Percentiles rank a stretch among this genome's conserved stretches.
Evolutionary conservation across 1,284 basidiomycete species (phyloP).

Genomic region (Peniophora sp.): DNA sequence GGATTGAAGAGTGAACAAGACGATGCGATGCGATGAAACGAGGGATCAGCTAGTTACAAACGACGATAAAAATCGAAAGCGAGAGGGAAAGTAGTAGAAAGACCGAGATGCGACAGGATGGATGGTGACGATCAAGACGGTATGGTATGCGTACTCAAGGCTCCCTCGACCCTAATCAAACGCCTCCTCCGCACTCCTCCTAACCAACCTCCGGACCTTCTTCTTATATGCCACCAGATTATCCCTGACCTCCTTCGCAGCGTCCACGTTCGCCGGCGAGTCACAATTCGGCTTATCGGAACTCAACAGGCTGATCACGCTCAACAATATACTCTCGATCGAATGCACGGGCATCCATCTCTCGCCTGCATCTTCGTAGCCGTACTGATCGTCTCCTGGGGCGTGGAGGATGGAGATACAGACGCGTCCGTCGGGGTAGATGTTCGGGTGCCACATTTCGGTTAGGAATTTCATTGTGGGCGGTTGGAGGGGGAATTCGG

Average conservation of each 20-base stretch:
- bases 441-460: constrained; percentile 99
- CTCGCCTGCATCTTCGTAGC: constrained; percentile 96
- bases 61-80: too few species aligned
- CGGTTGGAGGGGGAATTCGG: constrained; percentile 86
- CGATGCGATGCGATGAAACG: too few species aligned
- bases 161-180: constrained; percentile 54
- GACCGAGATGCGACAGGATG: background rate
- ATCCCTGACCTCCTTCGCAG: constrained; percentile 84
- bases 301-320: constrained; percentile 92
- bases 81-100: background rate
- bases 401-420: constrained; percentile 98
- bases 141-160: too few species aligned
- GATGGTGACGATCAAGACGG: too few species aligned
- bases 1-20: too few species aligned
- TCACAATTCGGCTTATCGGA: constrained; percentile 90
- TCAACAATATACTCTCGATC: constrained; percentile 94
- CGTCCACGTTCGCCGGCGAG: constrained; percentile 96
- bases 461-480: constrained; percentile 96
- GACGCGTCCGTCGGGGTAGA: constrained; percentile 84
- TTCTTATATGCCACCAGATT: constrained; percentile 82
- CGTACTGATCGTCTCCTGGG: constrained; percentile 96
- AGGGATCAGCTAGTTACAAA: too few species aligned
- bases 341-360: constrained; percentile 97
- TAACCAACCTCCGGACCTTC: constrained; percentile 83
- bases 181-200: constrained; percentile 81